A percentile compares a stretch with the other conserved stretches of the same genome.
phyloP scores from a whole-genome alignment of 139 green algal species.

The Eudorina sp. region DNA sequence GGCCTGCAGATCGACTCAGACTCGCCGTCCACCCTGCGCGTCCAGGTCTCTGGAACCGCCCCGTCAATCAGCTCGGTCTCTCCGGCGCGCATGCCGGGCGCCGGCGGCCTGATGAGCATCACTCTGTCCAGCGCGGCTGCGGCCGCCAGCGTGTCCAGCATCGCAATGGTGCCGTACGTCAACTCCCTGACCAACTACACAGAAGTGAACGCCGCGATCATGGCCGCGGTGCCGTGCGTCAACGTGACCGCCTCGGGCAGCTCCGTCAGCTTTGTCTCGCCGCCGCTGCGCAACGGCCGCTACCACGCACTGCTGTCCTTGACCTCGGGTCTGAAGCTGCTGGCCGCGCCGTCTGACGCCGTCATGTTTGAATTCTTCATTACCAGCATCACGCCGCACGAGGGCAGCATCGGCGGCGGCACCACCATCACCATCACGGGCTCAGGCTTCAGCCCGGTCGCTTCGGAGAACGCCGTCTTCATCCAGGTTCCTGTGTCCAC shows the following conservation, averaged over 20 bases:
- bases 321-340: conserved; percentile 11
- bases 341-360: background rate
- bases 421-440: conserved; percentile 47
- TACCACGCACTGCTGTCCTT: conserved; percentile 46
- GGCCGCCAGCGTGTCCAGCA: background rate
- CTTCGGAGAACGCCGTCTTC: conserved; percentile 38
- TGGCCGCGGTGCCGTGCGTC: background rate
- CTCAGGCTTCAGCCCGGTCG: conserved; percentile 45
- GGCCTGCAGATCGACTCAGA: background rate
- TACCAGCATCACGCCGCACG: conserved; percentile 14
- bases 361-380: conserved; percentile 38
- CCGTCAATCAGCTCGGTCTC: background rate
- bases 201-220: background rate
- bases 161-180: conserved; percentile 1
- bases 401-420: conserved; percentile 55
- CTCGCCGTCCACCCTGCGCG: background rate
- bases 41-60: background rate
- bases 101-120: conserved; percentile 21
- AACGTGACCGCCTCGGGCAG: background rate
- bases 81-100: conserved; percentile 4
- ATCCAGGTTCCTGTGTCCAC: conserved; percentile 45
- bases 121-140: background rate
- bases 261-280: background rate
- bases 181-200: background rate
- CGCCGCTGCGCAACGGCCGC: conserved; percentile 2